Evolutionary conservation across 495 filamentous ascomycete species (phyloP).

Genomic region (Penicillium cataractarum): DNA sequence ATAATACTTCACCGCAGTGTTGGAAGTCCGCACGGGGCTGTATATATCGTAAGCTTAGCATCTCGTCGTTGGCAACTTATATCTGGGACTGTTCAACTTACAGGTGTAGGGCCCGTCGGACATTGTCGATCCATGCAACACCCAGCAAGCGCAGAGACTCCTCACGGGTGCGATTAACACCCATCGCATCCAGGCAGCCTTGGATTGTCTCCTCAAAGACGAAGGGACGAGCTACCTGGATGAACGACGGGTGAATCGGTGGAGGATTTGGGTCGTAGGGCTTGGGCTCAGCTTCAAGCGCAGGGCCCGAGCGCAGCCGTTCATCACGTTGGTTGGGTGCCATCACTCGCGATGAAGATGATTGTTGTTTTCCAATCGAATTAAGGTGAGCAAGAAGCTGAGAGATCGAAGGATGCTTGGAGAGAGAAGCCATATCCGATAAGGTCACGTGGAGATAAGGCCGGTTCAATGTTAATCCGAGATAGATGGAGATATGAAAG

Average conservation of each 20-base stretch:
- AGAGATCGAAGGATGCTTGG: neutral
- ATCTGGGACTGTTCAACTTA: constrained; percentile 38
- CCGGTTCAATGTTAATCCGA: neutral
- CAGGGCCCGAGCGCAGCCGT: constrained; percentile 13
- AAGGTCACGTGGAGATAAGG: constrained; percentile 13
- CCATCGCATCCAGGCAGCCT: constrained; percentile 56
- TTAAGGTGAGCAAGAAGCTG: neutral
- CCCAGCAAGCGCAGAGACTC: constrained; percentile 73
- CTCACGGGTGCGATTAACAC: constrained; percentile 63
- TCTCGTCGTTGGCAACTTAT: constrained; percentile 6
- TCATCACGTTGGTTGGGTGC: constrained; percentile 28
- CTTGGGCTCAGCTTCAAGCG: constrained; percentile 21
- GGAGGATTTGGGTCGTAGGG: constrained; percentile 31
- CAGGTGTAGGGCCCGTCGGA: constrained; percentile 71
- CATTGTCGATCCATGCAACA: constrained; percentile 78
- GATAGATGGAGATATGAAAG: neutral
- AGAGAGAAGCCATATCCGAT: neutral
- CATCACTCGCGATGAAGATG: constrained; percentile 18
- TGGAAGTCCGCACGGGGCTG: constrained; percentile 80
- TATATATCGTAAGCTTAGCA: constrained; percentile 15
- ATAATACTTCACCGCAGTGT: constrained; percentile 83
- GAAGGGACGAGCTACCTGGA: constrained; percentile 70
- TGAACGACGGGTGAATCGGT: constrained; percentile 71
- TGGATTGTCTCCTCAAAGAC: constrained; percentile 66
- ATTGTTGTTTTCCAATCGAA: neutral